Conservation (phyloP, 345 rosid species). For the Iberis pinnata region DNA sequence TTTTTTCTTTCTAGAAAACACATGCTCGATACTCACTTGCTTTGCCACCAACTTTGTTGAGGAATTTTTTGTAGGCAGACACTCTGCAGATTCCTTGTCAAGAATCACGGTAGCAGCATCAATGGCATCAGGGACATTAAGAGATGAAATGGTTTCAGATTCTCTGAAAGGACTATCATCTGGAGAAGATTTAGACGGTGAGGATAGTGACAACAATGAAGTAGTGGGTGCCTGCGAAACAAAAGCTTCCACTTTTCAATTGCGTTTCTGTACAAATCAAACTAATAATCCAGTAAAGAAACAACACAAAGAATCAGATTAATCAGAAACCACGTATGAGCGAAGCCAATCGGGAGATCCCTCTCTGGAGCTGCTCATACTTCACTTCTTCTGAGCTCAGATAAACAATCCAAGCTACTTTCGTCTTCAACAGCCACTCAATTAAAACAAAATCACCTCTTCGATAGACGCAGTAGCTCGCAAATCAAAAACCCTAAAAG, state of each 20-base stretch:
- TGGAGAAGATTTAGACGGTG: constrained; percentile 47
- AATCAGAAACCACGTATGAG: constrained; percentile 46
- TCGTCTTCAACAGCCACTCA: not conserved
- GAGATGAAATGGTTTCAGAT: constrained; percentile 24
- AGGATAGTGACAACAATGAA: constrained; percentile 44
- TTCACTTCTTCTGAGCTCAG: constrained; percentile 14
- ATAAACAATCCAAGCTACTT: constrained; percentile 11
- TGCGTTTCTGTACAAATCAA: not conserved
- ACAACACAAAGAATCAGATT: not conserved
- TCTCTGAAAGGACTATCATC: constrained; percentile 34
- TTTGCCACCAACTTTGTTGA: constrained; percentile 28
- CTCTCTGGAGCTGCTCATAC: constrained; percentile 65
- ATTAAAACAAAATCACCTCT: constrained; percentile 1
- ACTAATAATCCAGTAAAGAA: not conserved
- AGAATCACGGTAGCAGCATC: constrained; percentile 10
- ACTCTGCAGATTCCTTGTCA: constrained; percentile 18
- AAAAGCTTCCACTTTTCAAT: constrained; percentile 11
- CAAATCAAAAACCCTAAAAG: constrained; percentile 20
- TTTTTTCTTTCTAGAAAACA: constrained; percentile 33
- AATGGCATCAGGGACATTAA: constrained; percentile 19
- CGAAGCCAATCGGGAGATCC: constrained; percentile 83
- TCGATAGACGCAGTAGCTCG: not conserved
- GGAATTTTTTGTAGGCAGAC: constrained; percentile 23
- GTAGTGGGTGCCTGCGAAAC: constrained; percentile 49
- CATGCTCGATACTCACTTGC: constrained; percentile 24